Conservation (phyloP, 176 grass and related monocot species). For the Bothriochloa decipiens region DNA sequence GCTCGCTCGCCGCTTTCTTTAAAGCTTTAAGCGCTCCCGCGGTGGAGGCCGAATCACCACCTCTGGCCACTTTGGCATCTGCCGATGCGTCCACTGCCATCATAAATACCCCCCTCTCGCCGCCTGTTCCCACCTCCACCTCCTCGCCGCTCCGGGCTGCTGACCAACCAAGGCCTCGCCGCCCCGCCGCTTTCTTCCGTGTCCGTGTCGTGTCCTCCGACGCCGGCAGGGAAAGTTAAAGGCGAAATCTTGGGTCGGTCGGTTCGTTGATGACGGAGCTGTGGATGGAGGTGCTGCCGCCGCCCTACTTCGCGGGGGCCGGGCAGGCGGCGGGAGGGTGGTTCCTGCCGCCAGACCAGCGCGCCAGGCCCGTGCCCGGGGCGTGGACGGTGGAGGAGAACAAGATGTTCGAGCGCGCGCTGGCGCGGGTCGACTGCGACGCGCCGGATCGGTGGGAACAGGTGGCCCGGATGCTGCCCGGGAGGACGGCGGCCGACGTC, state of each 20-base stretch:
- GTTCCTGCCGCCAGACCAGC: conserved; percentile 46
- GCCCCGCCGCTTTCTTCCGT: not conserved
- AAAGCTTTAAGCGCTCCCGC: conserved; percentile 32
- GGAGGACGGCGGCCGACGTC: conserved; percentile 62
- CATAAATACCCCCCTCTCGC: conserved; percentile 42
- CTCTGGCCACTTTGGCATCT: conserved; percentile 60
- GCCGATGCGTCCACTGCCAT: conserved; percentile 13
- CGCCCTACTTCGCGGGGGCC: conserved; percentile 54
- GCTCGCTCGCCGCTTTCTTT: conserved; percentile 23
- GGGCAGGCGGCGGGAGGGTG: conserved; percentile 22
- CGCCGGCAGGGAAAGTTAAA: not conserved
- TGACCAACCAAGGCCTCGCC: not conserved
- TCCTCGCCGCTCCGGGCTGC: not conserved
- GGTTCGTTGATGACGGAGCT: conserved; percentile 50
- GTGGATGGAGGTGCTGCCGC: conserved; percentile 77
- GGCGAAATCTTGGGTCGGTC: conserved; percentile 26
- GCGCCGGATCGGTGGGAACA: conserved; percentile 75
- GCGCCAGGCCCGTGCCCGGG: not conserved
- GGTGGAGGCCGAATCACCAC: conserved; percentile 62
- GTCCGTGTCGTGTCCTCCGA: not conserved
- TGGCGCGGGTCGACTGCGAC: conserved; percentile 64
- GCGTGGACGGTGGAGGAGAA: conserved; percentile 83
- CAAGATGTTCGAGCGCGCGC: conserved; percentile 83
- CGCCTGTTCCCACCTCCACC: conserved; percentile 30
- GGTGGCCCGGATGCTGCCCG: conserved; percentile 64